phyloP scores from a whole-genome alignment of 1,139 yeast species.

The Geotrichum histeridarum region DNA sequence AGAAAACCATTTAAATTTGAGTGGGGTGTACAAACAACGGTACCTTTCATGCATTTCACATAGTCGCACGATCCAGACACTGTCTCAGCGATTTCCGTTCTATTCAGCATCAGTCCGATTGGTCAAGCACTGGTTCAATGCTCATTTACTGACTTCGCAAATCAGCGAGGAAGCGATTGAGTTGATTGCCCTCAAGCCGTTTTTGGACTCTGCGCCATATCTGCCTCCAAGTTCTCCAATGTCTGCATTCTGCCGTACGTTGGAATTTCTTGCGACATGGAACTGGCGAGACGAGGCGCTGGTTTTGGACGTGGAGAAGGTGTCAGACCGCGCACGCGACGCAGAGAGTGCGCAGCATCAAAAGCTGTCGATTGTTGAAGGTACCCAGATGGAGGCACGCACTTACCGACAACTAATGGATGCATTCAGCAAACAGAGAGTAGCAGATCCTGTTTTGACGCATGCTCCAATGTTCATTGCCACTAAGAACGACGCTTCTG shows the following conservation, averaged over 20 bases:
- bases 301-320: slow-evolving; percentile 63
- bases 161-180: slow-evolving; percentile 76
- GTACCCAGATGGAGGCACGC: slow-evolving; percentile 60
- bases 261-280: slow-evolving; percentile 75
- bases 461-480: slow-evolving; percentile 79
- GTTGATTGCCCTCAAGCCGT: slow-evolving; percentile 73
- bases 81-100: slow-evolving; percentile 68
- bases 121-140: slow-evolving; percentile 82
- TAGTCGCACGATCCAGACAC: slow-evolving; percentile 65
- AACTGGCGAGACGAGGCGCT: slow-evolving; percentile 90
- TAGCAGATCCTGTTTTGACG: slow-evolving; percentile 73
- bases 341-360: slow-evolving; percentile 31
- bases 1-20: slow-evolving; percentile 47
- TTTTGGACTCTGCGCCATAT: slow-evolving; percentile 82
- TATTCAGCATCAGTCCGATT: slow-evolving; percentile 77
- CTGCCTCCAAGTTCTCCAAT: slow-evolving; percentile 71
- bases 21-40: slow-evolving; percentile 42
- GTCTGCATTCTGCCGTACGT: slow-evolving; percentile 71
- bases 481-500: slow-evolving; percentile 75
- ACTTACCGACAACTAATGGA: slow-evolving; percentile 58
- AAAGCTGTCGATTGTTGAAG: slow-evolving; percentile 32
- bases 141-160: slow-evolving; percentile 56
- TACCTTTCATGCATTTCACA: slow-evolving; percentile 74
- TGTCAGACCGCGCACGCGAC: slow-evolving; percentile 41
- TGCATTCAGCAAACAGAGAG: slow-evolving; percentile 62